phyloP scores from a whole-genome alignment of 2,329 filamentous ascomycete species.

The Rasamsonia emersonii region DNA sequence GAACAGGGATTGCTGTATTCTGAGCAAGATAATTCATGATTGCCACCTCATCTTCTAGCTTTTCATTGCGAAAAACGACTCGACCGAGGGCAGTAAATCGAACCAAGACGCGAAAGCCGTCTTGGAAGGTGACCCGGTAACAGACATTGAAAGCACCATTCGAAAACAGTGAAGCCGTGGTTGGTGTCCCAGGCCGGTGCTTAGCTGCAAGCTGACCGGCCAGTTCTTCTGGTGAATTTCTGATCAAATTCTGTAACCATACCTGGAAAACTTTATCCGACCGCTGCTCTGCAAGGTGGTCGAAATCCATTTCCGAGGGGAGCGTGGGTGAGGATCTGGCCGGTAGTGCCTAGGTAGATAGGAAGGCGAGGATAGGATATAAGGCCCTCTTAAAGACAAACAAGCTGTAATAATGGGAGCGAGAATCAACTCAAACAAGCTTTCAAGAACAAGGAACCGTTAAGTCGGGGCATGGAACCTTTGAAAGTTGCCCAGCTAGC shows the following conservation, averaged over 20 bases:
- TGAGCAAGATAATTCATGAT: slow-evolving; percentile 18
- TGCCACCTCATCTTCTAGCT: slow-evolving; percentile 20
- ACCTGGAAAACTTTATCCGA: slow-evolving; percentile 15
- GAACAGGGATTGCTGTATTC: slow-evolving; percentile 18
- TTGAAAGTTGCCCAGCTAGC: too few species aligned
- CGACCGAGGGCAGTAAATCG: slow-evolving; percentile 21
- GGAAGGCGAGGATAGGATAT: too few species aligned
- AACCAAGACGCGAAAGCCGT: slow-evolving; percentile 17
- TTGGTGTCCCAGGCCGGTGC: slow-evolving; percentile 13
- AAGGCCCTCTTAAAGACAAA: too few species aligned
- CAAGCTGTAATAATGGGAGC: too few species aligned
- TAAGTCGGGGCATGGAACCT: too few species aligned
- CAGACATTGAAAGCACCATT: slow-evolving; percentile 25
- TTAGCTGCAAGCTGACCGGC: slow-evolving; percentile 16
- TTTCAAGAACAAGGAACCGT: too few species aligned
- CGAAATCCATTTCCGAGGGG: slow-evolving; percentile 19
- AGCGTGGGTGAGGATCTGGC: too few species aligned
- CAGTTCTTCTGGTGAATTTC: slow-evolving; percentile 15
- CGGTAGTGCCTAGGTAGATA: too few species aligned
- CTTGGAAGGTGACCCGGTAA: slow-evolving; percentile 20
- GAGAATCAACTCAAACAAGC: too few species aligned
- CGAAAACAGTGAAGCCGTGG: slow-evolving; percentile 13
- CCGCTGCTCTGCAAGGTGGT: slow-evolving; percentile 15
- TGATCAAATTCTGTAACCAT: slow-evolving; percentile 16
- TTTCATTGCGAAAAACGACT: slow-evolving; percentile 18